Conservation (phyloP, 768 basidiomycete genomes). For the Suillus plorans region DNA sequence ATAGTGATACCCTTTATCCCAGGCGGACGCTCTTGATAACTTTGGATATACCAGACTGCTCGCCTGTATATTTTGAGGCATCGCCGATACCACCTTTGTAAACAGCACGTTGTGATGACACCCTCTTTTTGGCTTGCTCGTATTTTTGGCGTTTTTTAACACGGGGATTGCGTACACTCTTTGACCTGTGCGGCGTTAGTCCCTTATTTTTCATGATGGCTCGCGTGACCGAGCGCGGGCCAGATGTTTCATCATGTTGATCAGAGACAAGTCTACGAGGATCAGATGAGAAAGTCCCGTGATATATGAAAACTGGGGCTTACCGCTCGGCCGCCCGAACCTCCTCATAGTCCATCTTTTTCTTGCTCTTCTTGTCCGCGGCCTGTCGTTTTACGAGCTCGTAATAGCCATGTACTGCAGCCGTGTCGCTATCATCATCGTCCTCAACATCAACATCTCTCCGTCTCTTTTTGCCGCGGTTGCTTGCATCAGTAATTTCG, state of each 20-base stretch:
- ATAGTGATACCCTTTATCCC: constrained; percentile 32
- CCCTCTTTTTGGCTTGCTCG: constrained; percentile 93
- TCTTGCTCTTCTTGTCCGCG: constrained; percentile 71
- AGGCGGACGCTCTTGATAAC: constrained; percentile 85
- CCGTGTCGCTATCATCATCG: constrained; percentile 41
- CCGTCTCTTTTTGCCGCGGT: constrained; percentile 38
- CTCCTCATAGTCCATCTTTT: constrained; percentile 81
- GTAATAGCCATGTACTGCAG: constrained; percentile 79
- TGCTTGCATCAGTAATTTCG: constrained; percentile 30
- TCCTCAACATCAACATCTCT: constrained; percentile 36
- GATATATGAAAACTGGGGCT: constrained; percentile 22
- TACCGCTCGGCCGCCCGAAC: constrained; percentile 56
- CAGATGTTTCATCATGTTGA: constrained; percentile 43
- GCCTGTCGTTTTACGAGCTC: constrained; percentile 79
- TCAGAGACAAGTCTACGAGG: constrained; percentile 30
- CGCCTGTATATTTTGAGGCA: constrained; percentile 82
- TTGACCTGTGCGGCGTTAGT: constrained; percentile 85
- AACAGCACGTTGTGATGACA: constrained; percentile 86
- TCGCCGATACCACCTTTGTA: constrained; percentile 84
- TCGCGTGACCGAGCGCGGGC: constrained; percentile 86
- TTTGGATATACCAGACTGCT: constrained; percentile 89
- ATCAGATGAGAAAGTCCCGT: constrained; percentile 9
- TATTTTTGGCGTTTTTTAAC: constrained; percentile 95
- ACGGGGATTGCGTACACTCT: constrained; percentile 91
- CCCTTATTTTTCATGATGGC: constrained; percentile 94